phyloP scores from a whole-genome alignment of 2,329 filamentous ascomycete species.

The Calonectria fujianensis region DNA sequence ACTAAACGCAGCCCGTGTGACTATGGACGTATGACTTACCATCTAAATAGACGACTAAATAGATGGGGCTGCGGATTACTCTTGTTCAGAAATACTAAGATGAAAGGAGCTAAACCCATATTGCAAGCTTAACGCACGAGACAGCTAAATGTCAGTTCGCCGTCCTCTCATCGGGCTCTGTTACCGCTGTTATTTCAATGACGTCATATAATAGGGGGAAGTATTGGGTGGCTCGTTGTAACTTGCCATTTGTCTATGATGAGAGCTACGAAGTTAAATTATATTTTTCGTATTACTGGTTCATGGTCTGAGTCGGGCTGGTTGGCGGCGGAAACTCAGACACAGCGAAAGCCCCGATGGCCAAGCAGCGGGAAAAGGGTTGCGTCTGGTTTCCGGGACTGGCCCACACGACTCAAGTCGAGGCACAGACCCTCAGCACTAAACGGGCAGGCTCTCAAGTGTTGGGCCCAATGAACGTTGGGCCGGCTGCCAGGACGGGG shows the following conservation, averaged over 20 bases:
- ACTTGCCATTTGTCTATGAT: constrained; percentile 5
- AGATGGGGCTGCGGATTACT: background rate
- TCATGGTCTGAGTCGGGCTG: background rate
- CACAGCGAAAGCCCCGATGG: constrained; percentile 18
- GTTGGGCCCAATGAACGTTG: constrained; percentile 44
- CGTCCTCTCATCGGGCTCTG: background rate
- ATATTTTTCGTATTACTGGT: constrained; percentile 16
- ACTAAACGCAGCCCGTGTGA: background rate
- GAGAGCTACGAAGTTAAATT: background rate
- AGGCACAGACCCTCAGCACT: constrained; percentile 35
- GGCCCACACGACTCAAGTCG: constrained; percentile 26
- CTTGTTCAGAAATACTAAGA: background rate
- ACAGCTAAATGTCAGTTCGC: background rate
- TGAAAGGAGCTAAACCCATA: background rate
- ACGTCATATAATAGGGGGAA: background rate
- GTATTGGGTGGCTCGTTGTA: background rate
- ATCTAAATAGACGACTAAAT: background rate
- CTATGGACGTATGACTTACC: background rate
- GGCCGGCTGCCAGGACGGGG: constrained; percentile 28
- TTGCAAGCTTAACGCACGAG: background rate
- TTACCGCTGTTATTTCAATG: background rate
- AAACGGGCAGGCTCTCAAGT: constrained; percentile 44
- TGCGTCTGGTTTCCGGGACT: constrained; percentile 11
- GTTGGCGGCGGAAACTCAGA: constrained; percentile 1
- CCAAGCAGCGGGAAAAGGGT: constrained; percentile 29